These are phyloP conservation scores for Chaetomium sp. DNA, from an alignment of 2,329 filamentous ascomycete species.

Conservation along the genomic window DNA sequence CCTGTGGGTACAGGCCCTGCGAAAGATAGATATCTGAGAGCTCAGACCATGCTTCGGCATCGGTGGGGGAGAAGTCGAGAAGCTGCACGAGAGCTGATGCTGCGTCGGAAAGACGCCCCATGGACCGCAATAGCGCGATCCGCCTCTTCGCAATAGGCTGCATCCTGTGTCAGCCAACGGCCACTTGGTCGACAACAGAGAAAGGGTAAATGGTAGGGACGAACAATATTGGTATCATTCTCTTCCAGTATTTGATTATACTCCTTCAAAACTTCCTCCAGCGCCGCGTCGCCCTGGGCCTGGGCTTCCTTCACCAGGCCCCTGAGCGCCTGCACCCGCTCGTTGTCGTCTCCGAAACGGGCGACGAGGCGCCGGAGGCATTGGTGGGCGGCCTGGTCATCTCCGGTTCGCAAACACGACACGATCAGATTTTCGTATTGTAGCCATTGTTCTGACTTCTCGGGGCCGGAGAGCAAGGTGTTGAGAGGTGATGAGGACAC, in stretches of 20 bases:
- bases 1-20: slow-evolving; percentile 78
- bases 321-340: slow-evolving; percentile 79
- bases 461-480: slow-evolving; percentile 59
- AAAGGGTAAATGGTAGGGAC: slow-evolving; percentile 38
- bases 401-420: slow-evolving; percentile 79
- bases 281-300: slow-evolving; percentile 64
- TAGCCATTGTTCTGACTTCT: slow-evolving; percentile 80
- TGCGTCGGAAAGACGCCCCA: slow-evolving; percentile 71
- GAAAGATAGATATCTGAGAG: slow-evolving; percentile 82
- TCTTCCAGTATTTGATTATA: slow-evolving; percentile 76
- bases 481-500: slow-evolving; percentile 57
- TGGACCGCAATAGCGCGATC: slow-evolving; percentile 74
- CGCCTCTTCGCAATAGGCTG: slow-evolving; percentile 84
- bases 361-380: slow-evolving; percentile 74
- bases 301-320: slow-evolving; percentile 85
- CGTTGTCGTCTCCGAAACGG: slow-evolving; percentile 82
- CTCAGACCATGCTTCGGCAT: slow-evolving; percentile 92
- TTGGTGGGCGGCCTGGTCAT: slow-evolving; percentile 74
- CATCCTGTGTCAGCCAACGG: slow-evolving; percentile 38
- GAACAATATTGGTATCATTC: slow-evolving; percentile 77
- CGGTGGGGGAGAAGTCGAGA: slow-evolving; percentile 81
- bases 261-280: slow-evolving; percentile 71
- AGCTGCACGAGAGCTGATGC: slow-evolving; percentile 73
- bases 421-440: slow-evolving; percentile 85
- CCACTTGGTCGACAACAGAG: neutral